Evolutionary conservation across 2,329 filamentous ascomycete genomes (phyloP).

Genomic region (Clarireedia paspali): DNA sequence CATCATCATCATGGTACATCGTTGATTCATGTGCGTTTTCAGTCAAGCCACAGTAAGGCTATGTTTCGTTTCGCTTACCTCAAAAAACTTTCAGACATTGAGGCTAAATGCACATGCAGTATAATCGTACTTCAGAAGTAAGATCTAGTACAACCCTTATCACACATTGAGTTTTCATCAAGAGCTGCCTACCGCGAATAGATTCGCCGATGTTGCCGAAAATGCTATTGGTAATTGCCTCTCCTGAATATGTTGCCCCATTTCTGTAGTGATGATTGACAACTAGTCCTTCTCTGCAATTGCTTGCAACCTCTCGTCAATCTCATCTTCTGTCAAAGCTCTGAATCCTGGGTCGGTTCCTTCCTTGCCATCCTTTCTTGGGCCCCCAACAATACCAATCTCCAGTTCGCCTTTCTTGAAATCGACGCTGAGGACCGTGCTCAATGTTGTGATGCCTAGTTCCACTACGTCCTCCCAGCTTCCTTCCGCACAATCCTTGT

Average conservation of each 20-base stretch:
- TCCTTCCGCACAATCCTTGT: conserved; percentile 90
- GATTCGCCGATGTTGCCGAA: conserved; percentile 20
- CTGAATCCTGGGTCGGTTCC: conserved; percentile 75
- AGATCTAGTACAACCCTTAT: conserved; percentile 18
- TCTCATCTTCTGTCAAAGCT: conserved; percentile 91
- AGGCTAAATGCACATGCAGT: conserved; percentile 5
- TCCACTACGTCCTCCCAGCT: conserved; percentile 97
- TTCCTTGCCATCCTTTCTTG: conserved; percentile 72
- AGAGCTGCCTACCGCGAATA: conserved; percentile 6
- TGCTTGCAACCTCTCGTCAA: conserved; percentile 94
- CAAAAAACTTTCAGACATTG: background rate
- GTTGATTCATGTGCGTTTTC: background rate
- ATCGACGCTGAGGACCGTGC: conserved; percentile 94
- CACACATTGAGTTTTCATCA: conserved; percentile 3
- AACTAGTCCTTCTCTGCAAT: conserved; percentile 96
- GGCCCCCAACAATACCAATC: conserved; percentile 92
- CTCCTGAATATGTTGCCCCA: conserved; percentile 16
- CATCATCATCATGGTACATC: background rate
- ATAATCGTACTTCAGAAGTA: conserved; percentile 1
- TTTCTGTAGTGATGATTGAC: conserved; percentile 4
- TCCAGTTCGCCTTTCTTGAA: conserved; percentile 99
- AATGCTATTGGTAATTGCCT: conserved; percentile 14
- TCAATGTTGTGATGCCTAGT: conserved; percentile 88
- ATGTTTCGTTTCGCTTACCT: conserved; percentile 9
- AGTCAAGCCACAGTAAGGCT: conserved; percentile 23